Conservation (phyloP, 2,329 filamentous ascomycete species). For the Ophiostoma sp. region DNA sequence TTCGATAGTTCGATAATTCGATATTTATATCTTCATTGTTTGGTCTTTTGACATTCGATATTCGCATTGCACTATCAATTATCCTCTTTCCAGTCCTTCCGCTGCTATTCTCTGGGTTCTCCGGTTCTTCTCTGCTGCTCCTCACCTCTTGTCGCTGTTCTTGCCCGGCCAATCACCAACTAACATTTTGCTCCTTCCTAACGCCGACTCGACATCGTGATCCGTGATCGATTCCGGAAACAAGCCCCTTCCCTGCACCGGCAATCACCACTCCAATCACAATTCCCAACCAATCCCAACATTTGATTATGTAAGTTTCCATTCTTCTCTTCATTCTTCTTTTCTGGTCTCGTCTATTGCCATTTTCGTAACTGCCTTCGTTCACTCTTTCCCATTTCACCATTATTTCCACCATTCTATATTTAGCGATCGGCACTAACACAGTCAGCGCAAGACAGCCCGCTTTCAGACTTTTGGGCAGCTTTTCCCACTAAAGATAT, state of each 20-base stretch:
- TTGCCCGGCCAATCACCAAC: not conserved
- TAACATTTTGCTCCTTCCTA: not conserved
- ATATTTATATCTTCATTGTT: too few relatives aligned
- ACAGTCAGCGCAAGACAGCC: conserved; percentile 2
- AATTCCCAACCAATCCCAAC: not conserved
- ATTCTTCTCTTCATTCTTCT: not conserved
- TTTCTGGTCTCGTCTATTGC: too few relatives aligned
- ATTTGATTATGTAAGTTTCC: not conserved
- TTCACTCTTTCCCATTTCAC: not conserved
- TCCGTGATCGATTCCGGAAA: not conserved
- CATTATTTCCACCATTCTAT: not conserved
- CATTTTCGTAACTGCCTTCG: not conserved
- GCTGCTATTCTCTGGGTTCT: not conserved
- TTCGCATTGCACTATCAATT: too few relatives aligned
- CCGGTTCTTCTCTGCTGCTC: too few relatives aligned
- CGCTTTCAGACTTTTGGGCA: not conserved
- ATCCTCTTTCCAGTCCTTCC: not conserved
- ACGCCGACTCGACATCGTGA: not conserved
- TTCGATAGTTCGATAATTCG: not conserved
- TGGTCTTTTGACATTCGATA: not conserved
- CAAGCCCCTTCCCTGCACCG: not conserved
- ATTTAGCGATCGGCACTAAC: not conserved
- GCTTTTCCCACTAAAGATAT: not conserved
- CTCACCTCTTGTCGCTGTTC: not conserved
- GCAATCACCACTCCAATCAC: not conserved